Conservation (phyloP, 768 basidiomycete genomes). For the Kwoniella europaea region DNA sequence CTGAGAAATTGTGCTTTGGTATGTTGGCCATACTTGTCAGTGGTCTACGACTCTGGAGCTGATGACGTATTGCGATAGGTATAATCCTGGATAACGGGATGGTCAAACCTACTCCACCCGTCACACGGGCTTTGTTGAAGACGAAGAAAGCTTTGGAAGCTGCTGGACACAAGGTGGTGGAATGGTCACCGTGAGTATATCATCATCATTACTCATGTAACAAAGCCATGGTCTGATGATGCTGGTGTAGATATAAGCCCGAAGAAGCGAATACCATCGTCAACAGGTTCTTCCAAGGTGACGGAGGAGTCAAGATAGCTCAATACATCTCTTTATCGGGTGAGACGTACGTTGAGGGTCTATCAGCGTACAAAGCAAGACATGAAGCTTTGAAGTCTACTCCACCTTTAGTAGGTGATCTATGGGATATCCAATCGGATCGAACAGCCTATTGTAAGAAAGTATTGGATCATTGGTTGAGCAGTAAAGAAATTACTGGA, state of each 20-base stretch:
- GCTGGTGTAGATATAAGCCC: slow-evolving; percentile 63
- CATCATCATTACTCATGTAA: slow-evolving; percentile 60
- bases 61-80: slow-evolving; percentile 11
- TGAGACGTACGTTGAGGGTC: slow-evolving; percentile 33
- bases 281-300: slow-evolving; percentile 33
- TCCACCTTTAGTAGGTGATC: slow-evolving; percentile 30
- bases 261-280: slow-evolving; percentile 25
- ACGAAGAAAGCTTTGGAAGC: slow-evolving; percentile 35
- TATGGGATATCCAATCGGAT: slow-evolving; percentile 41
- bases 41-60: neutral
- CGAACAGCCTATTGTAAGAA: slow-evolving; percentile 32
- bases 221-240: slow-evolving; percentile 28
- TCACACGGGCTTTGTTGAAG: slow-evolving; percentile 32
- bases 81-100: slow-evolving; percentile 43
- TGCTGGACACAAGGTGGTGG: slow-evolving; percentile 46
- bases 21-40: neutral
- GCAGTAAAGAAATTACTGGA: slow-evolving; percentile 27
- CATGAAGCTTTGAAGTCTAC: slow-evolving; percentile 23
- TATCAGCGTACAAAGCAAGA: slow-evolving; percentile 28
- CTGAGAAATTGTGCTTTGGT: slow-evolving; percentile 41
- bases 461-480: slow-evolving; percentile 33
- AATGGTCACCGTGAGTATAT: slow-evolving; percentile 34
- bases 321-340: slow-evolving; percentile 21
- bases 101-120: slow-evolving; percentile 42
- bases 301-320: slow-evolving; percentile 41